These are phyloP conservation scores for Rhodocollybia butyracea DNA, from an alignment of 768 basidiomycete species.

Conservation along the genomic window DNA sequence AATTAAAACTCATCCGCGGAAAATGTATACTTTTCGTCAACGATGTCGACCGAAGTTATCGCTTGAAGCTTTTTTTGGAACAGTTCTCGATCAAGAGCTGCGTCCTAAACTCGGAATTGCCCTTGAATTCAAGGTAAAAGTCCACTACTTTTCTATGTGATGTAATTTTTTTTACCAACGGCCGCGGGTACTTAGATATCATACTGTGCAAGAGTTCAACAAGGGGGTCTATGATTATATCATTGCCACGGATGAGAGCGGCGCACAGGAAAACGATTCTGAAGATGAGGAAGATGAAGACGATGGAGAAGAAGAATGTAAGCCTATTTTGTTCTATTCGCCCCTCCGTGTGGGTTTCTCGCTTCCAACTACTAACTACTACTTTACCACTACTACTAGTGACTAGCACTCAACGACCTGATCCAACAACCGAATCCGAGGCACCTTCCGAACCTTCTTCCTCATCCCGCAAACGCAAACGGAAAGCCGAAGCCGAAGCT, in stretches of 20 bases:
- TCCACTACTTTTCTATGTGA: neutral
- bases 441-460: slow-evolving; percentile 30
- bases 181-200: slow-evolving; percentile 55
- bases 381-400: too few species aligned
- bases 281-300: slow-evolving; percentile 75
- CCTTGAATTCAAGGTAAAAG: slow-evolving; percentile 81
- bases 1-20: slow-evolving; percentile 91
- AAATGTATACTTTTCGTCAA: slow-evolving; percentile 98
- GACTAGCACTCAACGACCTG: too few species aligned
- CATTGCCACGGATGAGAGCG: slow-evolving; percentile 94
- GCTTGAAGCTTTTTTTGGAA: slow-evolving; percentile 96
- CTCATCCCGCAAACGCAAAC: neutral
- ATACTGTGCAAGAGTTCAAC: slow-evolving; percentile 98
- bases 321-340: too few species aligned
- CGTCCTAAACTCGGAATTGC: slow-evolving; percentile 93
- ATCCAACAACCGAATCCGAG: neutral
- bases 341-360: too few species aligned
- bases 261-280: slow-evolving; percentile 40
- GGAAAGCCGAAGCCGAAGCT: neutral
- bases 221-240: slow-evolving; percentile 98
- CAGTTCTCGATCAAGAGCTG: slow-evolving; percentile 97
- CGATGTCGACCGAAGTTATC: slow-evolving; percentile 90
- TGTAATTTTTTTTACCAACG: neutral
- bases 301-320: too few species aligned
- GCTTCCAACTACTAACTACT: too few species aligned